Evolutionary conservation across 371 early-diverging fungal species (phyloP).

Genomic region (Syncephalastrum contaminatum): DNA sequence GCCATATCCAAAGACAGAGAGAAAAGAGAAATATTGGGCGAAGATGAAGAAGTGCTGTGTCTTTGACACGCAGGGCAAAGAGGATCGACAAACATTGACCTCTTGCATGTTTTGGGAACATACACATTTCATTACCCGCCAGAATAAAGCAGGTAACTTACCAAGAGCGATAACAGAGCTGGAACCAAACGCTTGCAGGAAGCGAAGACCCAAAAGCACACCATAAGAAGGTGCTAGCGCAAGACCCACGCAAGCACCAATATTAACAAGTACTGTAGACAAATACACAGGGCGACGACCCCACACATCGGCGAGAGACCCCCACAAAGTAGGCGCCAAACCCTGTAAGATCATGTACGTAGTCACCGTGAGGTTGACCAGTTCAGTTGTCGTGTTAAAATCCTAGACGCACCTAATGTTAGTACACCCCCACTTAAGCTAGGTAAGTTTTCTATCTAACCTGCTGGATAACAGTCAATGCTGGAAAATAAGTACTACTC

Average conservation of each 20-base stretch:
- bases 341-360: conserved; percentile 26
- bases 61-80: no score
- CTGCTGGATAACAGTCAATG: conserved; percentile 18
- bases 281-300: conserved; percentile 35
- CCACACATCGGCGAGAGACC: conserved; percentile 22
- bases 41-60: not conserved
- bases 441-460: conserved; percentile 7
- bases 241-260: conserved; percentile 53
- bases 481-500: conserved; percentile 27
- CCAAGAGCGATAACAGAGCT: conserved; percentile 62
- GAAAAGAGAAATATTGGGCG: not conserved
- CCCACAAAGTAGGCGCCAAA: conserved; percentile 25
- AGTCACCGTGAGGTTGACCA: conserved; percentile 20
- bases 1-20: not conserved
- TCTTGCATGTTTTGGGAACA: no score
- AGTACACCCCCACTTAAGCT: not conserved
- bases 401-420: conserved; percentile 7
- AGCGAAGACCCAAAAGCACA: conserved; percentile 54
- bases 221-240: conserved; percentile 48
- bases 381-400: conserved; percentile 9
- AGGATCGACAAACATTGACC: no score
- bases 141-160: not conserved
- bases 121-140: no score
- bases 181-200: conserved; percentile 60
- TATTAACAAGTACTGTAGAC: conserved; percentile 49